phyloP scores from a whole-genome alignment of 306 rosid genomes.

The Quercus ilex region DNA sequence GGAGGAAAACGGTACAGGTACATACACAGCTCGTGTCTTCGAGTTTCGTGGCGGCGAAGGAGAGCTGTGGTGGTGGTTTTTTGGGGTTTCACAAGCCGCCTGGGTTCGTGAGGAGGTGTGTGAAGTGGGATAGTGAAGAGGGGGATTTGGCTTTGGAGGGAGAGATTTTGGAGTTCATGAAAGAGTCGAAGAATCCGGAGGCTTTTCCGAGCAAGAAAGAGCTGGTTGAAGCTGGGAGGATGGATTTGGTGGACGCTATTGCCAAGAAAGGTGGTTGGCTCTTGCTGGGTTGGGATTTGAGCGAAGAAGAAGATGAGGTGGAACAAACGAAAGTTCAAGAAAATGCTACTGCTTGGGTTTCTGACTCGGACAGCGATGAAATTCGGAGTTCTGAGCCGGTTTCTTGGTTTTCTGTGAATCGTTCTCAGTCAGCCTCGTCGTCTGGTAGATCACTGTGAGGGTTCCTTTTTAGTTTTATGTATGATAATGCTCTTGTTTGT shows the following conservation, averaged over 20 bases:
- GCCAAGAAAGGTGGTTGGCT: slow-evolving; percentile 79
- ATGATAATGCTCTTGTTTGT: background rate
- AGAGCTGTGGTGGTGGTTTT: slow-evolving; percentile 20
- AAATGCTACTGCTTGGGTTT: background rate
- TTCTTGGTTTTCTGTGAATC: slow-evolving; percentile 23
- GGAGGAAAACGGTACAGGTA: background rate
- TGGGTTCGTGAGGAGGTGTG: slow-evolving; percentile 52
- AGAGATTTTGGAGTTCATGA: slow-evolving; percentile 85
- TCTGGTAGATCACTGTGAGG: slow-evolving; percentile 62
- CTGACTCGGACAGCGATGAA: slow-evolving; percentile 14
- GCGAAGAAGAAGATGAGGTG: slow-evolving; percentile 26
- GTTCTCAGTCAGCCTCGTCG: slow-evolving; percentile 30
- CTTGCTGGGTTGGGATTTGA: slow-evolving; percentile 76
- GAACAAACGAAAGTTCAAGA: background rate
- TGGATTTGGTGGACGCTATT: slow-evolving; percentile 74
- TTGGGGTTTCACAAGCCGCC: slow-evolving; percentile 1
- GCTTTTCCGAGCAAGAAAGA: slow-evolving; percentile 73
- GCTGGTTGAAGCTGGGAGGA: slow-evolving; percentile 69
- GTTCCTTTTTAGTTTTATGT: slow-evolving; percentile 1
- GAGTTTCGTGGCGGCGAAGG: slow-evolving; percentile 7
- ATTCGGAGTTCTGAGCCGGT: slow-evolving; percentile 21
- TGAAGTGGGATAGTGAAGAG: slow-evolving; percentile 40
- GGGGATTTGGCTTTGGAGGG: slow-evolving; percentile 58
- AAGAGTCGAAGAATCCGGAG: slow-evolving; percentile 49
- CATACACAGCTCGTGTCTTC: slow-evolving; percentile 2